Evolutionary conservation across 2,329 filamentous ascomycete species (phyloP), one percentile per base, ranked within the genome.

Genomic region (Cryoendolithus antarcticus): DNA sequence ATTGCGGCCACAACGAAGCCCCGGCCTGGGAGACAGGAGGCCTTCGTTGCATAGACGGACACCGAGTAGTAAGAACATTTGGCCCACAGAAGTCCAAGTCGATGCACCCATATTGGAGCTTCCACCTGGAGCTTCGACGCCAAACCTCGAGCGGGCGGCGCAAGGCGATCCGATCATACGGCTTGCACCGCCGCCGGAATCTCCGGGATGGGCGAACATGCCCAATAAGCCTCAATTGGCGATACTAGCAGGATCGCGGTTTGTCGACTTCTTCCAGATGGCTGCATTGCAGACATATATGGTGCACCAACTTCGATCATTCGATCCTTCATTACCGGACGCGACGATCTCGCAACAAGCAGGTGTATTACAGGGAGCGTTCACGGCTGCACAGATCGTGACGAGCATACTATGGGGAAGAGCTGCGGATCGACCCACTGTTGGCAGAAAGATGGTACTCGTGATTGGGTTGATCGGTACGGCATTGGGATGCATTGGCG

Each of bases 201-300:
- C 52, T 32, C 57, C 60, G 24, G 59, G 61, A 55, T 65, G 61
- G 61, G 28, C 38, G 30, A 61, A 62, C 40, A 54, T 64, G 51
- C 62, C 62, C n/a, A 57, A 59, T 46, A 64, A 64, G 44, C 47
- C 48, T 40, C 61, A 64, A 48, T 46, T 65, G 43, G 54, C 57
- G 45, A 59, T 65, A 39, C 57, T 63, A 24, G 55, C 56, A 9
- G 44, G 55, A 13, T 63, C 60, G 10, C 62, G 62, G 30, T 60
- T 65, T 44, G 62, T 63, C 51, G 62, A 65, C 45, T 64, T 64
- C 48, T 64, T 62, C 49, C 61, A 64, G 45, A 62, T 62, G 61
- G 61, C 61, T 5, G 60, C 61, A 4, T 48, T 64, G 10, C 61
- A 64, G 47, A 62, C 61, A n/a, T 62, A 60, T 52, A 64, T 64